These are phyloP conservation scores for Microsporum ferrugineum DNA, from an alignment of 2,329 filamentous ascomycete genomes.

Conservation along the genomic window DNA sequence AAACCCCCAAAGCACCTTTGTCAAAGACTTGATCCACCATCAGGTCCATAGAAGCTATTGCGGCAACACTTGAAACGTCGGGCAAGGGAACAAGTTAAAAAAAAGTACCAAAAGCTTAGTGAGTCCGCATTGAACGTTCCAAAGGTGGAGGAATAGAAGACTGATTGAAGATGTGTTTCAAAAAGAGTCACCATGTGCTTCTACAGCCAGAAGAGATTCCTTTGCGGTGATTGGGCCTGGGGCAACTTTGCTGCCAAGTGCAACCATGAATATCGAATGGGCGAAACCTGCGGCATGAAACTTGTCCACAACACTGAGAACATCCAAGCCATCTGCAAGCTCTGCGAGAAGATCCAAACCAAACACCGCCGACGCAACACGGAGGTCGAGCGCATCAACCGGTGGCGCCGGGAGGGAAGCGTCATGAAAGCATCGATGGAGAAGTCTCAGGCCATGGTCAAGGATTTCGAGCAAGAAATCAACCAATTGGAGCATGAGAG, in stretches of 20 bases:
- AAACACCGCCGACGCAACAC: constrained; percentile 65
- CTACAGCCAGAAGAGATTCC: constrained; percentile 79
- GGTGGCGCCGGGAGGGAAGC: constrained; percentile 63
- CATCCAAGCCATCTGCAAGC: constrained; percentile 58
- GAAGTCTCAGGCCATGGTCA: constrained; percentile 61
- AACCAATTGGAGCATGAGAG: constrained; percentile 50
- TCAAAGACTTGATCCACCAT: not conserved
- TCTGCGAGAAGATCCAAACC: constrained; percentile 81
- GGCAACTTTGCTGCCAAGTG: constrained; percentile 86
- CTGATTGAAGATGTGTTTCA: constrained; percentile 1
- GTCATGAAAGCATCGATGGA: constrained; percentile 50
- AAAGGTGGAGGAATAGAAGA: not conserved
- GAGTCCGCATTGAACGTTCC: not conserved
- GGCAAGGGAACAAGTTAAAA: not conserved
- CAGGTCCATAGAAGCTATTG: not conserved
- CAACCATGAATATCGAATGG: constrained; percentile 86
- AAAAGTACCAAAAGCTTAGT: not conserved
- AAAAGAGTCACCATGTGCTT: constrained; percentile 63
- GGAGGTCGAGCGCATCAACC: constrained; percentile 60
- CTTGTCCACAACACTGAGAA: constrained; percentile 65
- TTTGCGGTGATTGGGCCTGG: constrained; percentile 90
- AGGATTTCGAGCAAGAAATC: constrained; percentile 60
- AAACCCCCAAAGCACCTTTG: not conserved
- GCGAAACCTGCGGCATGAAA: constrained; percentile 92
- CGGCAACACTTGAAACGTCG: constrained; percentile 16